These are phyloP conservation scores for Corrigiola litoralis DNA, from an alignment of 179 eudicot genomes.

Conservation along the genomic window DNA sequence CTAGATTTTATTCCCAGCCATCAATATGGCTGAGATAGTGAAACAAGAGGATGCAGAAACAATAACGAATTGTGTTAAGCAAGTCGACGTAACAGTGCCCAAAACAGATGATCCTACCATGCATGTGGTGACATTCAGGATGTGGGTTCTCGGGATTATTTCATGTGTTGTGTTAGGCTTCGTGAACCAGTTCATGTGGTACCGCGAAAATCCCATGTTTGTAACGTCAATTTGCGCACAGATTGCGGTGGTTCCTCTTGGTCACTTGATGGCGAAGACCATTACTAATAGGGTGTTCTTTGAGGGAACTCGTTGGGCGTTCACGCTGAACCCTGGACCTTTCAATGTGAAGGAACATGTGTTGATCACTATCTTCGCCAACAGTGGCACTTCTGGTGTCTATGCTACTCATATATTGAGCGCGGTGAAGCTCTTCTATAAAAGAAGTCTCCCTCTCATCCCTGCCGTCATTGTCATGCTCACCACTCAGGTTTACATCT, in stretches of 20 bases:
- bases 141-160: constrained; percentile 61
- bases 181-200: constrained; percentile 78
- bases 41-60: not conserved
- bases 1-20: too few species aligned
- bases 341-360: constrained; percentile 90
- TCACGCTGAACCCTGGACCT: constrained; percentile 77
- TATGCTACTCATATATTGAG: constrained; percentile 69
- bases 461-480: constrained; percentile 76
- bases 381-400: constrained; percentile 77
- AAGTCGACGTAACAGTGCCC: constrained; percentile 47
- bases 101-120: constrained; percentile 59
- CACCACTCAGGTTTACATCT: constrained; percentile 94
- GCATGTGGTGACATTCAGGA: constrained; percentile 59
- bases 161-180: constrained; percentile 46
- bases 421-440: constrained; percentile 67
- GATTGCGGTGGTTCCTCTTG: constrained; percentile 63
- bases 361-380: constrained; percentile 68
- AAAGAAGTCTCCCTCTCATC: constrained; percentile 55
- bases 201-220: constrained; percentile 69
- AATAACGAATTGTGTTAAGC: constrained; percentile 15
- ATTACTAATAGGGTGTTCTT: constrained; percentile 46
- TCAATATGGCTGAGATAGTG: too few species aligned
- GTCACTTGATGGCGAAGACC: constrained; percentile 55
- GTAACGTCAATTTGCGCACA: constrained; percentile 74
- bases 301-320: constrained; percentile 41